phyloP scores from a whole-genome alignment of 176 grass and related monocot genomes.

The Musa acuminata region DNA sequence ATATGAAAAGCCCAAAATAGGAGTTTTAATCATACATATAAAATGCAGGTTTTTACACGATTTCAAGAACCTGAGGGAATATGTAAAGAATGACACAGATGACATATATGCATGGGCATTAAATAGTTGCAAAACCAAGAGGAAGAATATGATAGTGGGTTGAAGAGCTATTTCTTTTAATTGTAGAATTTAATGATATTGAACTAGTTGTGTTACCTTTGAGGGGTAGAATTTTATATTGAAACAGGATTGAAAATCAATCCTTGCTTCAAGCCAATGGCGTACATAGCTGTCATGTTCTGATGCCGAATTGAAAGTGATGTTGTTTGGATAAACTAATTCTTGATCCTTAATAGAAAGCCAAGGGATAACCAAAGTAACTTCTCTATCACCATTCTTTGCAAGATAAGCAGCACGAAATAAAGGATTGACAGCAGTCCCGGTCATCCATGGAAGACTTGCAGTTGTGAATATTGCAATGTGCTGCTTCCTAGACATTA shows the following conservation, averaged over 20 bases:
- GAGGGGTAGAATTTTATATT: conserved; percentile 80
- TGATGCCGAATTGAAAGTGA: conserved; percentile 44
- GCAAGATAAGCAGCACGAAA: conserved; percentile 63
- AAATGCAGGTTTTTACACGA: background rate
- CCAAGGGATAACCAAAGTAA: conserved; percentile 88
- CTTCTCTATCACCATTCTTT: conserved; percentile 48
- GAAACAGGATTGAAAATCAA: conserved; percentile 48
- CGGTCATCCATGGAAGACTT: conserved; percentile 95
- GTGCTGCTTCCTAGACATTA: conserved; percentile 49
- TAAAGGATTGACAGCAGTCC: conserved; percentile 73
- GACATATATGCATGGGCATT: background rate
- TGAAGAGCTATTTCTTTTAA: background rate
- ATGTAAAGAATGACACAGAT: background rate
- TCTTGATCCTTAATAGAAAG: conserved; percentile 59
- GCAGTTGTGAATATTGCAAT: conserved; percentile 89
- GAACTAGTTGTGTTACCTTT: conserved; percentile 42
- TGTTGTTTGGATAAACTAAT: conserved; percentile 67
- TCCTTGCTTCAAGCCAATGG: conserved; percentile 65
- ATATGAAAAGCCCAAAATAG: background rate
- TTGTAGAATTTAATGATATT: background rate
- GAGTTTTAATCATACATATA: background rate
- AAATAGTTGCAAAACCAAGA: background rate
- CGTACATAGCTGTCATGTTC: conserved; percentile 70
- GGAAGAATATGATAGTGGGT: background rate
- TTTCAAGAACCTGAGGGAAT: background rate